Percentiles rank a stretch among this genome's conserved stretches.
phyloP scores from a whole-genome alignment of 2,329 filamentous ascomycete species.

The Nemania abortiva region DNA sequence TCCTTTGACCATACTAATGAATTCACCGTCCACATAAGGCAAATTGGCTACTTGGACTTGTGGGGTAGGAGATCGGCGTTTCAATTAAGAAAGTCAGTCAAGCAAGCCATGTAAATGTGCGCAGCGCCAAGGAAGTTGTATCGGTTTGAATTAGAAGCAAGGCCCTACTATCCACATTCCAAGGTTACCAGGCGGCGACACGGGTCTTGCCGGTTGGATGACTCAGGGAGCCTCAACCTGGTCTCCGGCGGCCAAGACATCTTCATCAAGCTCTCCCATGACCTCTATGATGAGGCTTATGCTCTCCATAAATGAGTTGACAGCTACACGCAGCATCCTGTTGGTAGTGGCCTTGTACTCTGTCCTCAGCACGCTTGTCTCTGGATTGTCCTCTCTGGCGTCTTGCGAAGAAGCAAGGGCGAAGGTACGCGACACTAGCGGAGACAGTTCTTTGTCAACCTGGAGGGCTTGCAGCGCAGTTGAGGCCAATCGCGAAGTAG shows the following conservation, averaged over 20 bases:
- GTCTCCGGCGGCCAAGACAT: constrained; percentile 70
- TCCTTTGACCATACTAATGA: too few relatives aligned
- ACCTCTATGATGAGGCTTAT: constrained; percentile 85
- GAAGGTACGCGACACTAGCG: constrained; percentile 81
- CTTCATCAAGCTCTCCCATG: constrained; percentile 90
- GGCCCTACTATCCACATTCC: constrained; percentile 18
- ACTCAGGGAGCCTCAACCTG: constrained; percentile 1
- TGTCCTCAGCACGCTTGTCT: constrained; percentile 70
- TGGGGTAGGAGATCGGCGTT: too few relatives aligned
- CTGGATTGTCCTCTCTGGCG: constrained; percentile 43
- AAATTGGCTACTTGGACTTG: too few relatives aligned
- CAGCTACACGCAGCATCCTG: constrained; percentile 94
- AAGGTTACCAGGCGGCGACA: not conserved
- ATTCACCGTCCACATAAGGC: too few relatives aligned
- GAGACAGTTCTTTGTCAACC: constrained; percentile 91
- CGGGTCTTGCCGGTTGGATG: not conserved
- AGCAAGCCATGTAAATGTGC: not conserved
- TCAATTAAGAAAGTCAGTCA: not conserved
- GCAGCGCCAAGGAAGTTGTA: not conserved
- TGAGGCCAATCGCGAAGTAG: constrained; percentile 79
- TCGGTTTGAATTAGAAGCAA: not conserved
- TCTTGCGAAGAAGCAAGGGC: constrained; percentile 59
- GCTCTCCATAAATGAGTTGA: constrained; percentile 96
- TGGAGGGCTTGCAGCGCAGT: constrained; percentile 80
- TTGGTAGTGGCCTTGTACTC: constrained; percentile 92